Evolutionary conservation across 2,329 filamentous ascomycete genomes (phyloP), one percentile per base, ranked within the genome.

Genomic region (Epichloe bromicola): DNA sequence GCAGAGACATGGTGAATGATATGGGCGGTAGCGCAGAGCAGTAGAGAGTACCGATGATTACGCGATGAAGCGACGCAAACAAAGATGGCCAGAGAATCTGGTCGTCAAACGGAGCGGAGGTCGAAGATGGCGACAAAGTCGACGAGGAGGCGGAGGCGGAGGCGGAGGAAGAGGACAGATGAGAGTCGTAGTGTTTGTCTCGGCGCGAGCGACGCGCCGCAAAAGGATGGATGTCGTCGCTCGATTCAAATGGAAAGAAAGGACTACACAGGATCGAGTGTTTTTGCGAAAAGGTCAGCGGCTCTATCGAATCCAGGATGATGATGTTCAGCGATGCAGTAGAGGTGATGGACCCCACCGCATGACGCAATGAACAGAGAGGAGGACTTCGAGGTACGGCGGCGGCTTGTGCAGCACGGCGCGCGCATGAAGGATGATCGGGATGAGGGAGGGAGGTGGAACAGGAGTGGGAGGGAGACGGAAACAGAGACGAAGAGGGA

Each of bases 1-100:
- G 73, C 54, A 72, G 63, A 51, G 78, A 74, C 71, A 83, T 80
- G 61, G 65, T 62, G 65, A 68, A 70, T 8, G 70, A 67, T 54
- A 85, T 85, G 39, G 78, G 76, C 45, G 82, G 81, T 2, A 86
- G 74, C 40, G 73, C 70, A 52, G 81, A 72, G 46, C 69, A 68
- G 58, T 68, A 67, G 60, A 84, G 70, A 59, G 75, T 72, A 57
- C 83, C 83, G 57, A 74, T 70, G 55, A 83, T 61, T 55, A 74
- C 68, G 54, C 70, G 77, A 54, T 67, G 69, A 46, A 79, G 60
- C 53, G 72, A 66, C 58, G 68, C 67, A 56, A 74, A 69, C 60
- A 66, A 69, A 46, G 76, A 65, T 43, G 75, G 73, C 69, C 72
- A 76, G 55, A 69, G 64, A 37, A n/a, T 36, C 12, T 19, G 41